phyloP scores from a whole-genome alignment of 2,329 filamentous ascomycete genomes.

The Monosporascus sp. region DNA sequence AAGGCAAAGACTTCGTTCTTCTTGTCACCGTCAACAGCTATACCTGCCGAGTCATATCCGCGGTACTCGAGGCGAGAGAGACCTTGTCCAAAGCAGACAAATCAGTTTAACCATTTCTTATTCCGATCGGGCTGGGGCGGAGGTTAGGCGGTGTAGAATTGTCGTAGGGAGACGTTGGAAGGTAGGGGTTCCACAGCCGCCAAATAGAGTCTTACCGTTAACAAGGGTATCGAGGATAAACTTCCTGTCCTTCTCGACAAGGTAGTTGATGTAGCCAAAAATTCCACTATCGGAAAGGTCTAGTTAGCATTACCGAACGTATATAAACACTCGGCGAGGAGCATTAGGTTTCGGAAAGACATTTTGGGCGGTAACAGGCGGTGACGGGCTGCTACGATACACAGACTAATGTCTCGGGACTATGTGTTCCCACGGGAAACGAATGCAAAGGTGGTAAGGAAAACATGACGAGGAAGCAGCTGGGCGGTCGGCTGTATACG shows the following conservation, averaged over 20 bases:
- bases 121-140: not conserved
- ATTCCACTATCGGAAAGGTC: slow-evolving; percentile 60
- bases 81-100: slow-evolving; percentile 46
- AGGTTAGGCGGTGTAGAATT: not conserved
- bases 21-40: slow-evolving; percentile 96
- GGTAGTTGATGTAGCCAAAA: slow-evolving; percentile 98
- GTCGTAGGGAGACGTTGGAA: not conserved
- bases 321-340: not conserved
- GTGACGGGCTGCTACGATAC: not conserved
- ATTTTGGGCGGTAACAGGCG: not conserved
- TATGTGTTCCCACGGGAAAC: not conserved
- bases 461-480: not conserved
- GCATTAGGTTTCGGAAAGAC: not conserved
- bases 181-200: slow-evolving; percentile 2
- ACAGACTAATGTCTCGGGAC: not conserved
- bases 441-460: not conserved
- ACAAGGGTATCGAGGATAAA: slow-evolving; percentile 94
- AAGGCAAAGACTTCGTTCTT: slow-evolving; percentile 96
- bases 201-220: slow-evolving; percentile 64
- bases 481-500: slow-evolving; percentile 1
- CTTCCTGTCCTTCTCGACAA: slow-evolving; percentile 97
- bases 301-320: slow-evolving; percentile 18
- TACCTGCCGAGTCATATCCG: slow-evolving; percentile 95
- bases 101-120: slow-evolving; percentile 20
- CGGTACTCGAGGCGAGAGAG: slow-evolving; percentile 95